Base-by-base conservation (phyloP, 176 grass and related monocot species). In the Musa acuminata region DNA sequence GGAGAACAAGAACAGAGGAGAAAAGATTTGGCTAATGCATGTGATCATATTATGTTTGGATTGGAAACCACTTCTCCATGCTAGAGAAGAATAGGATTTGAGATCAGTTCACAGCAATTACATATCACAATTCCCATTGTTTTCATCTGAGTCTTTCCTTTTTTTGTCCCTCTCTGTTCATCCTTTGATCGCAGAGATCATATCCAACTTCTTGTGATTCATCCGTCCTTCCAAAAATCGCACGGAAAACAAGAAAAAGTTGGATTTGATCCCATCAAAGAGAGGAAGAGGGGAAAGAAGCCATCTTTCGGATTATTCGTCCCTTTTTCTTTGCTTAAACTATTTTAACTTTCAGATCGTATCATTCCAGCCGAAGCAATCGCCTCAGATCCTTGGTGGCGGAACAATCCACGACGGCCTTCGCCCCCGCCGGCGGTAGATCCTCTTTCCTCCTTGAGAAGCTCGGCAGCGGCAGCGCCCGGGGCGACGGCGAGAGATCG, bases 321-420 rank as follows among this genome's bases (percentile, higher is more conserved):
- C 14, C 66, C 11, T 35, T 35, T 19, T 69, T 50, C 20, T 5
- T 68, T 19, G 20, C 66, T 49, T 68, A 19, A 19, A 49, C 14
- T 27, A 48, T 8, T 9, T n/a, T 8, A 13, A 17, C 48, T 58
- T 51, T 75, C 62, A 17, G 3, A 58, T 9, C 82, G 87, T 89
- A 72, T 78, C 80, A 85, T 35, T 83, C 73, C 69, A 91, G 76
- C 9, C 82, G 82, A 64, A 91, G 82, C 58, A 91, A 83, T 54
- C 85, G 89, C 80, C 89, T 77, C 77, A 91, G 85, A 78, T 87
- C 89, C 82, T 69, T 71, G 26, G 85, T 85, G 77, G 89, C 85
- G 16, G 70, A 84, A 69, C 73, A 82, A 8, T 85, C 82, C 69
- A 85, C 73, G 51, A 69, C 77, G 1, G 72, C 13, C 24, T 49